Conservation (phyloP, 73 alveolate genomes). For the Paramecium biaurelia region DNA sequence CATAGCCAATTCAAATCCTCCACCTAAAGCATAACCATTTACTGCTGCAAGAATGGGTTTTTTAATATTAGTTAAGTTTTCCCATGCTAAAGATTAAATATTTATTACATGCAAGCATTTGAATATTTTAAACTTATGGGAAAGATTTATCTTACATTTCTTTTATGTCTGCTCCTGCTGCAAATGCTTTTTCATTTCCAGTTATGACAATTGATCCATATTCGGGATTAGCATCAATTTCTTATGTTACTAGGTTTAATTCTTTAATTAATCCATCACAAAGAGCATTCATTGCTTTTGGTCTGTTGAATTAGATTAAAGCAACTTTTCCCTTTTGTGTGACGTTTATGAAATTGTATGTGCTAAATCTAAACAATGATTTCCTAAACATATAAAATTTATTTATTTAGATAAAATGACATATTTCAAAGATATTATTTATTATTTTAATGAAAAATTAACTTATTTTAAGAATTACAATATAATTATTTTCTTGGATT, state of each 20-base stretch:
- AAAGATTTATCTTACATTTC: conserved; percentile 82
- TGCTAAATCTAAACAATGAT: not conserved
- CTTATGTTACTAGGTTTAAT: conserved; percentile 67
- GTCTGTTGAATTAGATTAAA: conserved; percentile 86
- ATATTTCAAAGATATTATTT: not conserved
- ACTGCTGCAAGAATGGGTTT: conserved; percentile 97
- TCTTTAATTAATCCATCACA: conserved; percentile 87
- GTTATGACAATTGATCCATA: conserved; percentile 92
- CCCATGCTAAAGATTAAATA: conserved; percentile 69
- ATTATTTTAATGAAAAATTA: not conserved
- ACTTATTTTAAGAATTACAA: too few species aligned
- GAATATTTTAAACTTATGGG: conserved; percentile 69
- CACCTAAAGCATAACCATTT: conserved; percentile 98
- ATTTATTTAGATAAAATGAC: not conserved
- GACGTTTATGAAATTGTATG: not conserved
- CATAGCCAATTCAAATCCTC: conserved; percentile 99
- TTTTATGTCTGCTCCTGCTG: conserved; percentile 98
- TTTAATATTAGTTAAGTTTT: conserved; percentile 66
- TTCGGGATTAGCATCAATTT: conserved; percentile 76
- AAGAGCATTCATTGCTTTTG: conserved; percentile 93
- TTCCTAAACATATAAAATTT: not conserved
- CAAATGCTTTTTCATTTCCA: conserved; percentile 96
- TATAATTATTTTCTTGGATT: too few species aligned
- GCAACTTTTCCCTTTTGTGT: conserved; percentile 69
- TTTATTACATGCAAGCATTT: conserved; percentile 65